Evolutionary conservation across 805 yeast genomes (phyloP).

Genomic region (Kodamaea restingae): DNA sequence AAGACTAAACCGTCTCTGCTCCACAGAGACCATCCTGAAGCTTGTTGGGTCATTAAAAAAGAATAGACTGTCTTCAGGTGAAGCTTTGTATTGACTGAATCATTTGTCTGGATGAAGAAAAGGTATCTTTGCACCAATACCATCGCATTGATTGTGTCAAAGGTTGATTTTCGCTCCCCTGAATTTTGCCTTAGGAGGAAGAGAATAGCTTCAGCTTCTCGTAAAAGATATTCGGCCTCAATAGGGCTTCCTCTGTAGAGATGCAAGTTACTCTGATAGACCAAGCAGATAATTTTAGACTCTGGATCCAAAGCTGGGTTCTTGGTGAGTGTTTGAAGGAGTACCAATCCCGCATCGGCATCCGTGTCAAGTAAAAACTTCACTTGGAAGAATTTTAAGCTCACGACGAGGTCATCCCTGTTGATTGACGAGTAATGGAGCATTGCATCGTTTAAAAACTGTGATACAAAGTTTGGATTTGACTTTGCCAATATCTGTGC

Average conservation of each 20-base stretch:
- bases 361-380: slow-evolving; percentile 27
- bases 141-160: slow-evolving; percentile 16
- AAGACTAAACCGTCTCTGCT: slow-evolving; percentile 9
- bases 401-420: slow-evolving; percentile 15
- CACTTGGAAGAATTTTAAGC: slow-evolving; percentile 30
- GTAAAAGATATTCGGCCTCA: slow-evolving; percentile 8
- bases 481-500: slow-evolving; percentile 32
- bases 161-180: not conserved
- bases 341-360: slow-evolving; percentile 20
- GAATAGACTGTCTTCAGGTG: slow-evolving; percentile 11
- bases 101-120: slow-evolving; percentile 12
- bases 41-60: slow-evolving; percentile 16
- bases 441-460: slow-evolving; percentile 26
- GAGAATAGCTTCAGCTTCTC: slow-evolving; percentile 6
- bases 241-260: slow-evolving; percentile 17
- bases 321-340: slow-evolving; percentile 10
- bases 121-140: slow-evolving; percentile 13
- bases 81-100: slow-evolving; percentile 9
- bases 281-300: slow-evolving; percentile 11
- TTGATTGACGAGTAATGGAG: slow-evolving; percentile 13
- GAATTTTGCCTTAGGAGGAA: not conserved
- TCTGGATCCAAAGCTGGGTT: slow-evolving; percentile 8
- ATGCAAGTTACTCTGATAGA: slow-evolving; percentile 15
- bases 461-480: slow-evolving; percentile 22
- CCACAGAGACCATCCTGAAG: slow-evolving; percentile 19